Conservation (phyloP, 495 filamentous ascomycete genomes). For the Tetracladium setigerum region DNA sequence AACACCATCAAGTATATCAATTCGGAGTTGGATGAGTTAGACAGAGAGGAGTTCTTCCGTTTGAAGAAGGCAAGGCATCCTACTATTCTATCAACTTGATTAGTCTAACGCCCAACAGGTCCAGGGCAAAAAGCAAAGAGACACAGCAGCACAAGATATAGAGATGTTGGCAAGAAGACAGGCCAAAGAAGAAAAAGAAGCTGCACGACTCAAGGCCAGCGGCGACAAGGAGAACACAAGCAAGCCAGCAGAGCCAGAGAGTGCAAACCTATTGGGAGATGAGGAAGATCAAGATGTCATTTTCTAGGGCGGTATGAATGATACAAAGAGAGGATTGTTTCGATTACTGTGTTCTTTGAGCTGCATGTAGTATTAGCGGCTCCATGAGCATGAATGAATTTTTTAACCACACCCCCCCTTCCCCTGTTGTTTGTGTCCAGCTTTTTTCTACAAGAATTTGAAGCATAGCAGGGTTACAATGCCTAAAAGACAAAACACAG, state of each 20-base stretch:
- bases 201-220: slow-evolving; percentile 13
- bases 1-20: slow-evolving; percentile 99
- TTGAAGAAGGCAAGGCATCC: slow-evolving; percentile 69
- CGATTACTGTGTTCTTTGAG: slow-evolving; percentile 2
- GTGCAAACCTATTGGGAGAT: slow-evolving; percentile 68
- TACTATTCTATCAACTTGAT: background rate
- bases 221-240: slow-evolving; percentile 38
- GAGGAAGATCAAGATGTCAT: slow-evolving; percentile 93
- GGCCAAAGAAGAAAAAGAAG: slow-evolving; percentile 26
- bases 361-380: slow-evolving; percentile 20
- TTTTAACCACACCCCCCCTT: background rate
- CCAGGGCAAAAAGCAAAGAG: slow-evolving; percentile 87
- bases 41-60: slow-evolving; percentile 97
- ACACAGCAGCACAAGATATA: slow-evolving; percentile 64
- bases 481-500: too few species aligned
- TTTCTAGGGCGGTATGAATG: slow-evolving; percentile 48
- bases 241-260: slow-evolving; percentile 37
- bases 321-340: background rate
- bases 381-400: background rate
- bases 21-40: slow-evolving; percentile 94
- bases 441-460: background rate
- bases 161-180: slow-evolving; percentile 58
- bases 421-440: background rate
- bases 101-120: slow-evolving; percentile 29
- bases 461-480: background rate